Conservation (phyloP, 106 monocot genomes). For the Dioscorea zingiberensis region DNA sequence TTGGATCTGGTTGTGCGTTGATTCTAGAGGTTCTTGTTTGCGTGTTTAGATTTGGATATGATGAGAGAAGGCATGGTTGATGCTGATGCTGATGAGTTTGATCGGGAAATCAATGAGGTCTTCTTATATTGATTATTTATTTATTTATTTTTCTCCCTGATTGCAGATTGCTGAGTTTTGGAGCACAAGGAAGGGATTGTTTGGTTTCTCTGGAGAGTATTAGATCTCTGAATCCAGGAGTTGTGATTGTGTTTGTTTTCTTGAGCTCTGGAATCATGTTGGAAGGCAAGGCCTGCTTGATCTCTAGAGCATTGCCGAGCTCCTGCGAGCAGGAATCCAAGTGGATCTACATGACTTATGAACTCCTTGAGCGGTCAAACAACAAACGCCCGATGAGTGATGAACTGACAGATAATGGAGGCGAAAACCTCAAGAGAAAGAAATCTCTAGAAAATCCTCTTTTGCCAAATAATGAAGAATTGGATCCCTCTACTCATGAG, state of each 20-base stretch:
- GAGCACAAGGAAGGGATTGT: no score
- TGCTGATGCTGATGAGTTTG: no score
- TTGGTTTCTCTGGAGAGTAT: neutral
- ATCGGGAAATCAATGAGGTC: no score
- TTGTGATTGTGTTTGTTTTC: neutral
- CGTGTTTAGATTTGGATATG: neutral
- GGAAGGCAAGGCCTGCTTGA: constrained; percentile 68
- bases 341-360: constrained; percentile 51
- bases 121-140: no score
- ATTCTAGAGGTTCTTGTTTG: no score
- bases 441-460: constrained; percentile 1
- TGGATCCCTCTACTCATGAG: neutral
- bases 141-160: no score
- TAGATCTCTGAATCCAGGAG: neutral
- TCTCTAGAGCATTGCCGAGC: constrained; percentile 48
- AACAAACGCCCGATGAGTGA: constrained; percentile 24
- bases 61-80: neutral
- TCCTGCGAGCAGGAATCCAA: constrained; percentile 66
- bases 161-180: no score
- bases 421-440: constrained; percentile 9
- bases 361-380: constrained; percentile 42
- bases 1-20: no score
- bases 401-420: constrained; percentile 2
- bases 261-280: constrained; percentile 31
- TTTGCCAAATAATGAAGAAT: neutral